Evolutionary conservation across 2,329 filamentous ascomycete genomes (phyloP).

Genomic region (Fusarium albosuccineum): DNA sequence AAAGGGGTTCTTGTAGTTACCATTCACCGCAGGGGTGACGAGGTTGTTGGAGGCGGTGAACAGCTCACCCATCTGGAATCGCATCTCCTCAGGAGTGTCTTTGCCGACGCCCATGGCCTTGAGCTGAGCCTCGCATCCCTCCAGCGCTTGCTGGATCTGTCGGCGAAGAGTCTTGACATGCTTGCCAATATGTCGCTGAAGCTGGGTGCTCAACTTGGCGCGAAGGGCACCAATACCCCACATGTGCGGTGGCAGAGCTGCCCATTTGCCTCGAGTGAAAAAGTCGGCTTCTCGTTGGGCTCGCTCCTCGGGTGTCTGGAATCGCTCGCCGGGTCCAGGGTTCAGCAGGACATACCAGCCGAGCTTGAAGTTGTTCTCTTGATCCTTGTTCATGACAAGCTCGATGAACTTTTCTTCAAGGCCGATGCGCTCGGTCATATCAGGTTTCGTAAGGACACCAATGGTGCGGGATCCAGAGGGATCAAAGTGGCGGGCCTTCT

Average conservation of each 20-base stretch:
- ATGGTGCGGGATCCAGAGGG: slow-evolving; percentile 63
- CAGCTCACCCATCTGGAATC: slow-evolving; percentile 65
- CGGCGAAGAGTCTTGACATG: slow-evolving; percentile 64
- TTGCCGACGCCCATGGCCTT: slow-evolving; percentile 64
- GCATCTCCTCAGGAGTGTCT: slow-evolving; percentile 67
- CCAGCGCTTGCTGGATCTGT: slow-evolving; percentile 64
- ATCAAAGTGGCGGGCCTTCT: slow-evolving; percentile 64
- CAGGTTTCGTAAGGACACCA: slow-evolving; percentile 66
- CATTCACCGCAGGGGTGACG: slow-evolving; percentile 66
- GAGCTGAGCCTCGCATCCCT: slow-evolving; percentile 63
- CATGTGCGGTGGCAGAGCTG: slow-evolving; percentile 60
- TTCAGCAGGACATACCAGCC: slow-evolving; percentile 67
- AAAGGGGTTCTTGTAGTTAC: slow-evolving; percentile 68
- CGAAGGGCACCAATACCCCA: slow-evolving; percentile 61
- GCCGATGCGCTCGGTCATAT: slow-evolving; percentile 65
- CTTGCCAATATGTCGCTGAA: slow-evolving; percentile 65
- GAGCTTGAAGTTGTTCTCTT: slow-evolving; percentile 63
- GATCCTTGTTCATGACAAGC: slow-evolving; percentile 64
- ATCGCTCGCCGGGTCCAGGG: slow-evolving; percentile 61
- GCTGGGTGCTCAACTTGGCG: slow-evolving; percentile 63
- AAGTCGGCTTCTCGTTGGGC: slow-evolving; percentile 60
- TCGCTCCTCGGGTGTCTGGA: slow-evolving; percentile 58
- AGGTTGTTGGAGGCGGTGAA: slow-evolving; percentile 66
- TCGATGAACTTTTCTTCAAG: slow-evolving; percentile 67
- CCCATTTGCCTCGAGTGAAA: slow-evolving; percentile 64